Percentiles rank a stretch among this genome's conserved stretches.
Conservation (phyloP, 1,139 yeast genomes). For the Suhomyces guaymorum region DNA sequence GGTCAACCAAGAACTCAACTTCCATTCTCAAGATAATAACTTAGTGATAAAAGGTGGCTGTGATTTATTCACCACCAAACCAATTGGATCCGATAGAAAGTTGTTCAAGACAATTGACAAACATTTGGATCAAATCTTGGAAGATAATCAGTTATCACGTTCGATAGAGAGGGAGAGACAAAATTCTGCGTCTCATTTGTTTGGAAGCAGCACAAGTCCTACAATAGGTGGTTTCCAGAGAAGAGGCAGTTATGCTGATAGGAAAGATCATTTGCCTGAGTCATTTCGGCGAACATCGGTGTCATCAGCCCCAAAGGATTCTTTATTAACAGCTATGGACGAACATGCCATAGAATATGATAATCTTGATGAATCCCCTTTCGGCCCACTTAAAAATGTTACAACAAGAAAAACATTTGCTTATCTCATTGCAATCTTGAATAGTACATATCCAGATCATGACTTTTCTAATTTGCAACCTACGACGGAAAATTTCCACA, state of each 20-base stretch:
- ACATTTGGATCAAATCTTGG: slow-evolving; percentile 67
- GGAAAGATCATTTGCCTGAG: slow-evolving; percentile 28
- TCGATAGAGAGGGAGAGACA: slow-evolving; percentile 45
- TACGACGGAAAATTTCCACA: slow-evolving; percentile 63
- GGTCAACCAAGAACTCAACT: slow-evolving; percentile 82
- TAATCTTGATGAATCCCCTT: slow-evolving; percentile 66
- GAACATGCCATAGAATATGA: slow-evolving; percentile 23
- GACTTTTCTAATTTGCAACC: slow-evolving; percentile 90
- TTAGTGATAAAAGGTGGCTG: slow-evolving; percentile 79
- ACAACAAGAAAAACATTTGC: slow-evolving; percentile 89
- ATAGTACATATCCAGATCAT: slow-evolving; percentile 93
- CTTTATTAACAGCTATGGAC: slow-evolving; percentile 22
- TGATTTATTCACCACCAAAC: slow-evolving; percentile 91
- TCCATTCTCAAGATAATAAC: slow-evolving; percentile 84
- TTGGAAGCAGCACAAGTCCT: slow-evolving; percentile 42
- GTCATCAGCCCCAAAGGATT: slow-evolving; percentile 11
- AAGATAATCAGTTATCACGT: slow-evolving; percentile 52
- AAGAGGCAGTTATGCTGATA: slow-evolving; percentile 27
- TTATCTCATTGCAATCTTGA: slow-evolving; percentile 82
- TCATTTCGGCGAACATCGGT: slow-evolving; percentile 14
- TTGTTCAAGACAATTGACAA: slow-evolving; percentile 84
- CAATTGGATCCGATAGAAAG: slow-evolving; percentile 86
- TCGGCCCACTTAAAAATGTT: slow-evolving; percentile 85
- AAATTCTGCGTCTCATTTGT: slow-evolving; percentile 36
- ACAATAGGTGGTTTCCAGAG: slow-evolving; percentile 13